Evolutionary conservation across 73 alveolate species (phyloP), one percentile per base, ranked within the genome.

Genomic region (Blepharisma japonicum): DNA sequence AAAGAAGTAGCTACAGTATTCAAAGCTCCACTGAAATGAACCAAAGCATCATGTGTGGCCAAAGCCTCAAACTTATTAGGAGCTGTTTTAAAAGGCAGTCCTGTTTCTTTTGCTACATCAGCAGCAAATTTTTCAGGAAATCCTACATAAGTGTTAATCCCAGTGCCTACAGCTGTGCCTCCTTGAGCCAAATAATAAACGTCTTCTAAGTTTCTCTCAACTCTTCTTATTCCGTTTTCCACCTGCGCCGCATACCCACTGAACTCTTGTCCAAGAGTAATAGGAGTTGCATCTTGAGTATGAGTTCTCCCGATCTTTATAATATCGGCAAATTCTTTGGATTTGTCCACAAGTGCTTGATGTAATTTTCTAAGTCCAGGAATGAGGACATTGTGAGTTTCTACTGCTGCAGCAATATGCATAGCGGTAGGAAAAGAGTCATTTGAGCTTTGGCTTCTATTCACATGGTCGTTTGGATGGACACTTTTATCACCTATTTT

Each of bases 141-240:
- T 7, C 98, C 99, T 5, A 85, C 88, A 51, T 89, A 94, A 76
- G 99, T 93, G 86, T 97, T 96, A 21, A 97, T 82, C 51, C 99
- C 99, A 39, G 99, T 97, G 49, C 99, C 99, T 14, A 97, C 99
- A 5, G 99, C 99, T 32, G 99, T 97, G 38, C 99, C 99, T 27
- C 99, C 99, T 95, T 94, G 96, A 71, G 99, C 99, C 27, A 97
- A 79, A 78, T 86, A 88, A 55, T 86, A 86, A 39, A 96, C 92
- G 46, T 89, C 91, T 23, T 90, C 90, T 27, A 97, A 77, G 2
- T 92, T 93, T 39, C 70, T 77, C 82, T 92, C 90, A 81, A 96
- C 83, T 83, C 97, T 78, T 76, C 78, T 56, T 38, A 94, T 78
- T 23, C 90, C 93, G 32, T 95, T 88, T 82, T 95, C 92, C 9